These are phyloP conservation scores for Datura wrightii DNA, from an alignment of 257 asterid genomes.

Conservation along the genomic window DNA sequence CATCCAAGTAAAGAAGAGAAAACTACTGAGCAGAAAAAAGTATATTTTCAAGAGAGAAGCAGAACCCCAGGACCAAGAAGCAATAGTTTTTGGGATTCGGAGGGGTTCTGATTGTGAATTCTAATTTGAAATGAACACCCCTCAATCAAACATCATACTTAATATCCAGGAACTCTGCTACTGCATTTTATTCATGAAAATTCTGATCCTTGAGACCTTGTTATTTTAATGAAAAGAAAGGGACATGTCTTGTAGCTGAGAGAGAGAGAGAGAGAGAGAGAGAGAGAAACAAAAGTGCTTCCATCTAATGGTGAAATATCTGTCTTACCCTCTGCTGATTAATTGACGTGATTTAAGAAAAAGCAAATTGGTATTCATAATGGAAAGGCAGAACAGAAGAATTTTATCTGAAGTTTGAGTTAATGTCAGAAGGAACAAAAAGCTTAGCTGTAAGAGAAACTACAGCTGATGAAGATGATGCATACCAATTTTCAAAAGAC, in stretches of 20 bases:
- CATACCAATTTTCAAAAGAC: slow-evolving; percentile 41
- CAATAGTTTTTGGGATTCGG: slow-evolving; percentile 30
- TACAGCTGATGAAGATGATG: slow-evolving; percentile 42
- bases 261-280: background rate
- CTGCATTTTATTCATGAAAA: slow-evolving; percentile 1
- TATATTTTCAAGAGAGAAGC: background rate
- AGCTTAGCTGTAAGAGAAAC: slow-evolving; percentile 54
- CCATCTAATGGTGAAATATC: slow-evolving; percentile 35
- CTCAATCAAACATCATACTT: slow-evolving; percentile 27
- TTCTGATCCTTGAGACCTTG: slow-evolving; percentile 21
- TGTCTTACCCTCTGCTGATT: slow-evolving; percentile 40
- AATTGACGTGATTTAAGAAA: background rate
- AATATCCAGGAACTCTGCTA: slow-evolving; percentile 34
- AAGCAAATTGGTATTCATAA: background rate
- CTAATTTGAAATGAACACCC: slow-evolving; percentile 22
- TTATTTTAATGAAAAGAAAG: slow-evolving; percentile 35
- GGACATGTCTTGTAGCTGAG: slow-evolving; percentile 13
- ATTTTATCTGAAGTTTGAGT: slow-evolving; percentile 26
- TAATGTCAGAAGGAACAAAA: slow-evolving; percentile 44
- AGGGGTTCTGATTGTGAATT: slow-evolving; percentile 34
- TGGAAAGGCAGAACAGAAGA: slow-evolving; percentile 10
- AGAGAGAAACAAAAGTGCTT: slow-evolving; percentile 36
- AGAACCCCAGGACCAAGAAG: slow-evolving; percentile 16
- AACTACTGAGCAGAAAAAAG: slow-evolving; percentile 25
- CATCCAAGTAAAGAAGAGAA: slow-evolving; percentile 24